Evolutionary conservation across 495 filamentous ascomycete species (phyloP).

Genomic region (Aspergillus egyptiacus): DNA sequence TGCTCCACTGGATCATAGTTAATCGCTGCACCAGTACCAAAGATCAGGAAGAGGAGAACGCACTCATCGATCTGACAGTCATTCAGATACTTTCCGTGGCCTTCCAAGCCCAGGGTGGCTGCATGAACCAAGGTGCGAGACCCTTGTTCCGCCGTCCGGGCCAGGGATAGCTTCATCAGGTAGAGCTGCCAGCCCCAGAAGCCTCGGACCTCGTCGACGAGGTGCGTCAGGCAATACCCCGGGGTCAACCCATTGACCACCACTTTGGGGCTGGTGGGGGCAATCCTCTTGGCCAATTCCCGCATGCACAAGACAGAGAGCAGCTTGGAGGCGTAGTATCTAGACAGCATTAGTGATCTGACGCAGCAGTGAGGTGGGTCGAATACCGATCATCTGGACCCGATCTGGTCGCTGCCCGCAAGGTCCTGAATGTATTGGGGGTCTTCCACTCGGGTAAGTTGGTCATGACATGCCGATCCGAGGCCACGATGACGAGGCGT

Average conservation of each 20-base stretch:
- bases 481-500: conserved; percentile 7
- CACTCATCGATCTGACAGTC: conserved; percentile 3
- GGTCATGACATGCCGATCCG: neutral
- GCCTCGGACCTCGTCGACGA: neutral
- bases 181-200: neutral
- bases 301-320: neutral
- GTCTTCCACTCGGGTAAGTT: neutral
- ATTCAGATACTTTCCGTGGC: conserved; percentile 34
- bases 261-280: neutral
- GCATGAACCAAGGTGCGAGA: conserved; percentile 35
- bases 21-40: neutral
- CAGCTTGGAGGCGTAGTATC: neutral
- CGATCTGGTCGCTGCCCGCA: conserved; percentile 19
- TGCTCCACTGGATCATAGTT: neutral
- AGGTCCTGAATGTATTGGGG: conserved; percentile 6
- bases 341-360: neutral
- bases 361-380: conserved; percentile 10
- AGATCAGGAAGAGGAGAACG: neutral
- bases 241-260: neutral
- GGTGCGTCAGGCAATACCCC: conserved; percentile 6
- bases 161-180: neutral
- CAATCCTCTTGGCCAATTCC: neutral
- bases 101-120: conserved; percentile 24
- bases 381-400: too few relatives aligned
- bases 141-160: conserved; percentile 33